A percentile compares a stretch with the other conserved stretches of the same genome.
Evolutionary conservation across 352 stramenopile genomes (phyloP).

Genomic region (Pythium insidiosum): DNA sequence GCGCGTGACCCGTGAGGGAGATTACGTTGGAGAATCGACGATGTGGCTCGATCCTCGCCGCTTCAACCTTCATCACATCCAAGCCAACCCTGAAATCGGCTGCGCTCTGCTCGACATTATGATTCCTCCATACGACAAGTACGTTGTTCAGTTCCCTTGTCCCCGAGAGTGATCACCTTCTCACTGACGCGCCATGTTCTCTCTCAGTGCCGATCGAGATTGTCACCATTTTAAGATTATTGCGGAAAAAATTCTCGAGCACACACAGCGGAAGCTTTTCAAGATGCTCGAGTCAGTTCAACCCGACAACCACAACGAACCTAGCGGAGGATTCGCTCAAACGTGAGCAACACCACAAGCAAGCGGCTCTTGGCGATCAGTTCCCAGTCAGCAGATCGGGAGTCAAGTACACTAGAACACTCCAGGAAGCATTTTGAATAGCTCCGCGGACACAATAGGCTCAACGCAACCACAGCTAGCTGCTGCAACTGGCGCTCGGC

Average conservation of each 20-base stretch:
- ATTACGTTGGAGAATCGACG: constrained; percentile 48
- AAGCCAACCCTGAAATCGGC: constrained; percentile 57
- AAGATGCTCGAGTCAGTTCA: constrained; percentile 70
- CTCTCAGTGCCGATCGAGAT: constrained; percentile 60
- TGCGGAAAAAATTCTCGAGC: constrained; percentile 34
- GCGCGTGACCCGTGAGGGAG: constrained; percentile 44
- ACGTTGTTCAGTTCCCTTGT: constrained; percentile 8
- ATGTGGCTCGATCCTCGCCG: constrained; percentile 77
- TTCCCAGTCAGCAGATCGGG: too few relatives aligned
- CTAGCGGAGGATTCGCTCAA: not conserved
- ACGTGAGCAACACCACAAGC: too few relatives aligned
- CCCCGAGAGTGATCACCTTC: not conserved
- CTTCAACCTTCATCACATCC: constrained; percentile 79
- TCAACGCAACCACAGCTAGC: too few relatives aligned
- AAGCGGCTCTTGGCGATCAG: too few relatives aligned
- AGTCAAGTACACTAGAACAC: too few relatives aligned
- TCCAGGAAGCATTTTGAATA: too few relatives aligned
- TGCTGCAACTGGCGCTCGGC: too few relatives aligned
- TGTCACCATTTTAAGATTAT: constrained; percentile 75
- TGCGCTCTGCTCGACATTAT: constrained; percentile 80
- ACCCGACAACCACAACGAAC: constrained; percentile 58
- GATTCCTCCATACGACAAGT: constrained; percentile 85
- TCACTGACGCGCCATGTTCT: not conserved
- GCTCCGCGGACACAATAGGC: too few relatives aligned
- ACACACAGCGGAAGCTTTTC: constrained; percentile 43